Evolutionary conservation across 2,329 filamentous ascomycete genomes (phyloP).

Genomic region (Sporothrix dimorphospora): DNA sequence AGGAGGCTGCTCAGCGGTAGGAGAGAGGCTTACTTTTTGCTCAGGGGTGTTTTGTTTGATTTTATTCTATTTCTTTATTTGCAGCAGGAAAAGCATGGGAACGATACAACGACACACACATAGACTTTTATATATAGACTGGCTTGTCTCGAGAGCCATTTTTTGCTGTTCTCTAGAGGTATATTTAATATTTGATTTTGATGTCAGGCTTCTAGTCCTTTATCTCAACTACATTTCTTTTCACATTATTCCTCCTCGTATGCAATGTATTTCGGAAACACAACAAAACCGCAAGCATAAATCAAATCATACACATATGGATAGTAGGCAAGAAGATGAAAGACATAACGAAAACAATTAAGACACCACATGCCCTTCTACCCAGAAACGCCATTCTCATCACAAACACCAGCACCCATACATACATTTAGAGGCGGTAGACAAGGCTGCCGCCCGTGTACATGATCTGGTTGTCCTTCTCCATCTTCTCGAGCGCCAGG

Average conservation of each 20-base stretch:
- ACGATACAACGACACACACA: constrained; percentile 1
- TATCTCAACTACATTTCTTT: neutral
- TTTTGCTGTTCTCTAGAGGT: neutral
- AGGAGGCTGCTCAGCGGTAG: neutral
- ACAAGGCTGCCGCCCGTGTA: constrained; percentile 68
- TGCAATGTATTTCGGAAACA: too few relatives aligned
- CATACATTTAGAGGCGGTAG: constrained; percentile 63
- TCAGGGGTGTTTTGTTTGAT: neutral
- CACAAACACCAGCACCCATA: neutral
- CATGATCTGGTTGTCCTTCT: constrained; percentile 89
- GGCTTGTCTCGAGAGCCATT: neutral
- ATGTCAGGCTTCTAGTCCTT: neutral
- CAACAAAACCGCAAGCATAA: neutral
- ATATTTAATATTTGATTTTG: neutral
- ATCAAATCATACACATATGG: constrained; percentile 10
- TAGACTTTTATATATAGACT: constrained; percentile 8
- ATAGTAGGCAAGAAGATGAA: neutral
- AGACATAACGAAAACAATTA: constrained; percentile 3
- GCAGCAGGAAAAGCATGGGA: neutral
- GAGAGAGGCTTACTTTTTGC: neutral
- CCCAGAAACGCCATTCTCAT: constrained; percentile 28
- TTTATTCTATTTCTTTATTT: constrained; percentile 13
- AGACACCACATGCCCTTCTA: constrained; percentile 16
- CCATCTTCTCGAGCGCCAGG: constrained; percentile 77
- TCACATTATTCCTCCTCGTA: neutral